Percentiles rank a stretch among this genome's conserved stretches.
These are phyloP conservation scores for Thielaviopsis punctulata DNA, from an alignment of 2,329 filamentous ascomycete species.

Conservation along the genomic window DNA sequence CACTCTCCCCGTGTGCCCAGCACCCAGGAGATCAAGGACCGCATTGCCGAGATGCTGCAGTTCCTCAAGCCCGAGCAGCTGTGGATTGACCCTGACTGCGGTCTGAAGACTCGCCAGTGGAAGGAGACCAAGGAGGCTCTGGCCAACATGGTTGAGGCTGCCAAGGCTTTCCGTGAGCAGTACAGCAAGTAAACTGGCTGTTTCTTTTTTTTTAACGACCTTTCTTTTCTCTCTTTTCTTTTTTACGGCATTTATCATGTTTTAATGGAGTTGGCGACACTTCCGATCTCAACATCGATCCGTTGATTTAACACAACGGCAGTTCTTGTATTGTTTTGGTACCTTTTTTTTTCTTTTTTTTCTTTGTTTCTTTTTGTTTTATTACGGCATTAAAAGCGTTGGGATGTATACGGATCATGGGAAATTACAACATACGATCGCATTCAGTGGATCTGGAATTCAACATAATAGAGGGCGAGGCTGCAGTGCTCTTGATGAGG, in stretches of 20 bases:
- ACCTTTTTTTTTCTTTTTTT: conserved; percentile 11
- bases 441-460: conserved; percentile 12
- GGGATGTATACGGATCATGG: conserved; percentile 12
- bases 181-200: conserved; percentile 42
- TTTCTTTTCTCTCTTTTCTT: conserved; percentile 15
- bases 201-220: background rate
- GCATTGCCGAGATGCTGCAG: conserved; percentile 93
- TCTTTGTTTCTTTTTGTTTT: conserved; percentile 10
- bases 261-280: conserved; percentile 15
- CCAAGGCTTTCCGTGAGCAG: conserved; percentile 91
- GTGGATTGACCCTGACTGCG: conserved; percentile 99
- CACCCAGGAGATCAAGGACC: conserved; percentile 96
- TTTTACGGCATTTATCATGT: conserved; percentile 15
- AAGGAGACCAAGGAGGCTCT: conserved; percentile 94
- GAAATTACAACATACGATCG: conserved; percentile 12
- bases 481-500: conserved; percentile 6
- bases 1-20: conserved; percentile 95
- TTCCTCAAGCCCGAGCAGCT: conserved; percentile 97
- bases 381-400: conserved; percentile 12
- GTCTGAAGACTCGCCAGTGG: conserved; percentile 98
- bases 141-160: conserved; percentile 92
- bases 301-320: conserved; percentile 12
- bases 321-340: conserved; percentile 12
- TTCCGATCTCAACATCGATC: conserved; percentile 40
- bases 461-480: conserved; percentile 14